Evolutionary conservation across 768 basidiomycete species (phyloP).

Genomic region (Kwoniella sp.): DNA sequence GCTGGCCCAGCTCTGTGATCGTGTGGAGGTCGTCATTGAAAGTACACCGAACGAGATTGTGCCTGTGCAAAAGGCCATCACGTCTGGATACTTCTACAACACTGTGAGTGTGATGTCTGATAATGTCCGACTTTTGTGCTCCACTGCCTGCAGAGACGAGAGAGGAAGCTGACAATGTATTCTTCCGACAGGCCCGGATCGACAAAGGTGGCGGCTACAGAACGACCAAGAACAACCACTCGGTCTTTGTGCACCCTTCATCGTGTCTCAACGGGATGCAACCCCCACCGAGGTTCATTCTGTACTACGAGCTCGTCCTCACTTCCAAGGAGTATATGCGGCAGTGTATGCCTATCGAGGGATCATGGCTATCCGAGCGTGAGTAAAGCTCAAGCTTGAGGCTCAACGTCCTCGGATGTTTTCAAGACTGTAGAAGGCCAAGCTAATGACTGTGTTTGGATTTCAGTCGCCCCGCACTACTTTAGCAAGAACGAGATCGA

Average conservation of each 20-base stretch:
- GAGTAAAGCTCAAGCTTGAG: slow-evolving; percentile 39
- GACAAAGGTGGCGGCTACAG: slow-evolving; percentile 97
- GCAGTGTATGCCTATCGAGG: slow-evolving; percentile 98
- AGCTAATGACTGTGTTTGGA: slow-evolving; percentile 8
- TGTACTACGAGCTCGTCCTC: slow-evolving; percentile 97
- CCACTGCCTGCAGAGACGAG: no score
- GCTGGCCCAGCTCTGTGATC: slow-evolving; percentile 90
- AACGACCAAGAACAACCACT: slow-evolving; percentile 92
- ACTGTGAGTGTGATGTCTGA: slow-evolving; percentile 63
- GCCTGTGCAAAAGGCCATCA: slow-evolving; percentile 91
- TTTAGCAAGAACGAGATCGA: slow-evolving; percentile 68
- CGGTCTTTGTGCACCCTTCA: slow-evolving; percentile 94
- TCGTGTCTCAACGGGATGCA: slow-evolving; percentile 93
- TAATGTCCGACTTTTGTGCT: no score
- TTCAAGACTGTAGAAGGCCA: neutral
- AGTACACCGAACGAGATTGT: slow-evolving; percentile 91
- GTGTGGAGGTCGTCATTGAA: slow-evolving; percentile 88
- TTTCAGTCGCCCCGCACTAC: slow-evolving; percentile 88
- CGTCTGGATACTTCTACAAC: slow-evolving; percentile 94
- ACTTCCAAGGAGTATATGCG: slow-evolving; percentile 97
- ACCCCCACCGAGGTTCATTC: slow-evolving; percentile 82
- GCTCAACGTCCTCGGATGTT: neutral
- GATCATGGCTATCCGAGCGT: slow-evolving; percentile 90
- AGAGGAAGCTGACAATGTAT: neutral
- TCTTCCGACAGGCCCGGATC: slow-evolving; percentile 69